Conservation (phyloP, 2,329 filamentous ascomycete species). For the Aureobasidium subglaciale region DNA sequence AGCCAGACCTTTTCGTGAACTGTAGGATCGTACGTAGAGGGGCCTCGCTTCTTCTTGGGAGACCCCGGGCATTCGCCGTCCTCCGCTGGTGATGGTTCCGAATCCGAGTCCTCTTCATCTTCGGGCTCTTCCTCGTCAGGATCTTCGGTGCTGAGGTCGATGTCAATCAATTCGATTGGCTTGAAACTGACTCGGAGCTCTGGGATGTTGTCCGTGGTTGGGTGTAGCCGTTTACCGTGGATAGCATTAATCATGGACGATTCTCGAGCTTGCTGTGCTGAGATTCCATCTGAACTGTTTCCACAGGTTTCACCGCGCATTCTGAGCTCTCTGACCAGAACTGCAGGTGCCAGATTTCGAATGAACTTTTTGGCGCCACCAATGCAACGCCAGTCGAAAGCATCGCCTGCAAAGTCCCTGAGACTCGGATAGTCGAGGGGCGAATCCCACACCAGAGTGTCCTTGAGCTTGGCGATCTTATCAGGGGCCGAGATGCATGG, state of each 20-base stretch:
- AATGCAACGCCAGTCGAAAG: conserved; percentile 78
- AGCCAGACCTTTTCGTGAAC: conserved; percentile 63
- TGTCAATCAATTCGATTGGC: conserved; percentile 67
- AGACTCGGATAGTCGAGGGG: conserved; percentile 60
- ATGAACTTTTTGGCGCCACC: conserved; percentile 80
- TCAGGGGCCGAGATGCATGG: conserved; percentile 66
- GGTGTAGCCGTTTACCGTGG: conserved; percentile 60
- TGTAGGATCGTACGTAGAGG: conserved; percentile 55
- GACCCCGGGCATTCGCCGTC: conserved; percentile 31
- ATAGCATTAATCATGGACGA: conserved; percentile 57
- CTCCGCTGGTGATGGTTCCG: conserved; percentile 21
- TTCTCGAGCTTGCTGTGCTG: conserved; percentile 41
- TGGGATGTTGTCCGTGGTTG: conserved; percentile 64
- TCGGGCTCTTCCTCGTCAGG: conserved; percentile 58
- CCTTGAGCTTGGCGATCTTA: conserved; percentile 49
- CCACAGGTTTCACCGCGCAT: conserved; percentile 26
- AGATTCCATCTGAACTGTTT: conserved; percentile 23
- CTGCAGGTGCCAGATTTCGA: conserved; percentile 66
- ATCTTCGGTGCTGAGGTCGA: conserved; percentile 67
- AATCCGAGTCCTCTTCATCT: conserved; percentile 30
- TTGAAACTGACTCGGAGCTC: conserved; percentile 75
- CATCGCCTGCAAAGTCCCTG: conserved; percentile 66
- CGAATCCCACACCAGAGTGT: conserved; percentile 53
- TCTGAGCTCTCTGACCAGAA: conserved; percentile 57
- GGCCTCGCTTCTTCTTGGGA: conserved; percentile 38